These are phyloP conservation scores for Daldinia eschscholtzii DNA, from an alignment of 2,329 filamentous ascomycete species.

Conservation along the genomic window DNA sequence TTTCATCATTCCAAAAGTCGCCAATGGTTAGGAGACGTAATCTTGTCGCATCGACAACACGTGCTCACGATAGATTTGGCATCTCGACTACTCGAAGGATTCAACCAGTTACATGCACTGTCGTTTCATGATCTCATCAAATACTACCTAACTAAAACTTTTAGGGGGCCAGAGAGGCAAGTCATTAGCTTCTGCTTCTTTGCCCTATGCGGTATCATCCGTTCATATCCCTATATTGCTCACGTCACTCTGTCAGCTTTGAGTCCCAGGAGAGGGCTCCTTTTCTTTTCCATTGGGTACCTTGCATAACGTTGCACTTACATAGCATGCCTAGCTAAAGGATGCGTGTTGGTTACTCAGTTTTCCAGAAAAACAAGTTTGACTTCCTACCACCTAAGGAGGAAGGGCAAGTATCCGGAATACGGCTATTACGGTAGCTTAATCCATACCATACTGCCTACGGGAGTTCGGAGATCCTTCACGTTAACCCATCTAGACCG, in stretches of 20 bases:
- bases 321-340: not conserved
- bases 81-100: slow-evolving; percentile 35
- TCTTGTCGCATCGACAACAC: slow-evolving; percentile 31
- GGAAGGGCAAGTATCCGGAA: not conserved
- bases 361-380: slow-evolving; percentile 12
- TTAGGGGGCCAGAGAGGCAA: slow-evolving; percentile 13
- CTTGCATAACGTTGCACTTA: slow-evolving; percentile 30
- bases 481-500: not conserved
- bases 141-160: slow-evolving; percentile 28
- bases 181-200: slow-evolving; percentile 23
- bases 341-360: slow-evolving; percentile 4
- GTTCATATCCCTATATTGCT: slow-evolving; percentile 26
- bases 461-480: not conserved
- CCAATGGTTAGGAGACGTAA: slow-evolving; percentile 13
- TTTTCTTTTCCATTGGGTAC: slow-evolving; percentile 19
- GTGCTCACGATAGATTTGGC: slow-evolving; percentile 30
- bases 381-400: not conserved
- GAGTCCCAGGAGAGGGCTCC: slow-evolving; percentile 7
- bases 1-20: slow-evolving; percentile 4
- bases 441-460: not conserved
- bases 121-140: slow-evolving; percentile 39
- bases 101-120: slow-evolving; percentile 32
- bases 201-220: slow-evolving; percentile 5
- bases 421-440: not conserved
- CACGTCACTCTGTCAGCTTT: slow-evolving; percentile 35